Evolutionary conservation across 805 yeast genomes (phyloP), one percentile per base, ranked within the genome.

Genomic region (Candida easanensis): DNA sequence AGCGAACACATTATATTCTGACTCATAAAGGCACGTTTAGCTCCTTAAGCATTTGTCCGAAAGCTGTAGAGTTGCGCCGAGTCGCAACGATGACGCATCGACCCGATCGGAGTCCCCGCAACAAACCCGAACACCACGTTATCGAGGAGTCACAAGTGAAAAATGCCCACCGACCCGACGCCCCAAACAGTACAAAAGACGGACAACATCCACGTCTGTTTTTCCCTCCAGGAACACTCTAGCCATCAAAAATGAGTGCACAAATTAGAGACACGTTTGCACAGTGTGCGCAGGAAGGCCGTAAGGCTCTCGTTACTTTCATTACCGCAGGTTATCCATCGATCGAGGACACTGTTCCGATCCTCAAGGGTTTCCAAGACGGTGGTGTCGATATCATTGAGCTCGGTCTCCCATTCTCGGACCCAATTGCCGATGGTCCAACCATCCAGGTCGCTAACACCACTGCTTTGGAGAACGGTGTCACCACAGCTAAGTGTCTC

Each of bases 391-490:
- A 93, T 61, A 77, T 93, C 49, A 88, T 93, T 54, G 99, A 93
- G 68, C 69, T 93, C 36, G 99, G 99, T 49, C 69, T 93, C 62
- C 99, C 99, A 37, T 93, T 93, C 64, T 84, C 96, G 18, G 99
- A 93, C 63, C 99, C 99, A 30, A 89, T 93, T 63, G 99, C 98
- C 26, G 99, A 93, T 65, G 99, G 99, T 37, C 96, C 98, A 31
- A 88, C 96, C 15, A 93, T 93, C 58, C 99, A 93, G 69, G 80
- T 71, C 26, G 88, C 98, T 30, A 90, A 90, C 68, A 78, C 77
- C 17, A 71, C 69, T n/a, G 93, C 99, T 16, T 73, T 93, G 50
- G 74, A 77, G 20, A 91, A 93, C 57, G 95, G 95, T 13, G 78
- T 89, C 46, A 83, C 88, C 23, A 80, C 88, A 50, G 62, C 69